Evolutionary conservation across 1,284 basidiomycete species (phyloP).

Genomic region (Mycosarcoma mackinlayi): DNA sequence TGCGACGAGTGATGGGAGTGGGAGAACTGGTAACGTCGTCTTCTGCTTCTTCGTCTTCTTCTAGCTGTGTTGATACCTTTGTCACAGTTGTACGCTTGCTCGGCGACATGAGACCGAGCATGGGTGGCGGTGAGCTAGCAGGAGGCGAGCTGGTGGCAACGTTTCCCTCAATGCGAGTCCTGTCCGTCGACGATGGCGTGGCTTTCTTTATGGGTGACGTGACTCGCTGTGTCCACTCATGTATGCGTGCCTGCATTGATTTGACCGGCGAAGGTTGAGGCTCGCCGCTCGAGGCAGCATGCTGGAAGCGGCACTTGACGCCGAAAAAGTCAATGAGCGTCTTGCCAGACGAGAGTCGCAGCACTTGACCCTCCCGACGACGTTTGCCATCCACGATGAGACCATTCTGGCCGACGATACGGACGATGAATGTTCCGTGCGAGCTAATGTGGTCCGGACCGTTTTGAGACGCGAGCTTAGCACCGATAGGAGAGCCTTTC

Average conservation of each 20-base stretch:
- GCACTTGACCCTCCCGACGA: constrained; percentile 56
- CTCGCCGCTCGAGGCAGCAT: constrained; percentile 25
- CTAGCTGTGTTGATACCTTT: constrained; percentile 1
- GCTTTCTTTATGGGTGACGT: constrained; percentile 45
- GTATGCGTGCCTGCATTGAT: constrained; percentile 17
- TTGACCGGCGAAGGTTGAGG: constrained; percentile 28
- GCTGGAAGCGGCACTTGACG: constrained; percentile 46
- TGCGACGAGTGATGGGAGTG: constrained; percentile 27
- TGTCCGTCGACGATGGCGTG: neutral
- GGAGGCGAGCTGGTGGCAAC: constrained; percentile 29
- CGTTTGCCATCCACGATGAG: constrained; percentile 64
- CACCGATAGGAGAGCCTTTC: constrained; percentile 28
- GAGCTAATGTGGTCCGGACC: constrained; percentile 1
- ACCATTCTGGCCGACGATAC: constrained; percentile 66
- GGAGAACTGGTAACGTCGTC: constrained; percentile 37
- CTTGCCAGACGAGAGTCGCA: constrained; percentile 54
- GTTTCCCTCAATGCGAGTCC: neutral
- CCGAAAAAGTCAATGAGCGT: constrained; percentile 62
- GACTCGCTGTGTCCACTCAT: constrained; percentile 26
- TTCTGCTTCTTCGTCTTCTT: constrained; percentile 28
- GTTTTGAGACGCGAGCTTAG: constrained; percentile 11
- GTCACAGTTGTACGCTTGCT: constrained; percentile 13
- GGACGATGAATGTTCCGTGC: constrained; percentile 59
- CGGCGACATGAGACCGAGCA: constrained; percentile 21
- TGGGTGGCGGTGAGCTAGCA: constrained; percentile 35